Percentiles rank a stretch among this genome's conserved stretches.
These are phyloP conservation scores for Pleurostoma richardsiae DNA, from an alignment of 2,329 filamentous ascomycete species.

Conservation along the genomic window DNA sequence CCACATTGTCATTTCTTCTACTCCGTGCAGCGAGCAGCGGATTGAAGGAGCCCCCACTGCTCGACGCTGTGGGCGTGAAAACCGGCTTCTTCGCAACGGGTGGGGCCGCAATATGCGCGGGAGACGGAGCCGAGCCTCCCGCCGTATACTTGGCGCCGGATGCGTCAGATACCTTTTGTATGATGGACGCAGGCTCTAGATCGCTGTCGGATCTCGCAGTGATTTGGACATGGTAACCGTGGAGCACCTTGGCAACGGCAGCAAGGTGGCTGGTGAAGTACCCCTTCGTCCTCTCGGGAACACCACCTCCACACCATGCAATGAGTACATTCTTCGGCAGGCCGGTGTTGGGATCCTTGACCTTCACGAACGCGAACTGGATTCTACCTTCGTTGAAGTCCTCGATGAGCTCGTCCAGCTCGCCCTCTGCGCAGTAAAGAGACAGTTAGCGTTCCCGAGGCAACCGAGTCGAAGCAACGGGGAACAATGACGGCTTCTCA, in stretches of 20 bases:
- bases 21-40: conserved; percentile 63
- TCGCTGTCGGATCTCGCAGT: conserved; percentile 90
- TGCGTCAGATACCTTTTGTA: conserved; percentile 90
- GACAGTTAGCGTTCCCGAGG: conserved; percentile 9
- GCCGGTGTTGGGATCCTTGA: conserved; percentile 87
- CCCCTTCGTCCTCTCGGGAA: conserved; percentile 96
- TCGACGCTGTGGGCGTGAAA: conserved; percentile 69
- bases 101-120: conserved; percentile 56
- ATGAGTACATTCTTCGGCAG: conserved; percentile 92
- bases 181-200: conserved; percentile 78
- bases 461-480: background rate
- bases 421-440: conserved; percentile 61
- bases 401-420: conserved; percentile 83
- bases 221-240: conserved; percentile 97
- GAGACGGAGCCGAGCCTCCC: conserved; percentile 51
- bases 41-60: conserved; percentile 52
- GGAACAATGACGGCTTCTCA: conserved; percentile 30
- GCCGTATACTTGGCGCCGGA: conserved; percentile 92
- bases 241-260: conserved; percentile 84
- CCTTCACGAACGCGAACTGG: conserved; percentile 94
- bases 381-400: conserved; percentile 96
- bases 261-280: conserved; percentile 95
- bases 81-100: conserved; percentile 83
- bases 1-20: conserved; percentile 54
- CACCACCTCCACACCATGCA: conserved; percentile 94